phyloP scores from a whole-genome alignment of 2,329 filamentous ascomycete species.

The Metarhizium sp. region DNA sequence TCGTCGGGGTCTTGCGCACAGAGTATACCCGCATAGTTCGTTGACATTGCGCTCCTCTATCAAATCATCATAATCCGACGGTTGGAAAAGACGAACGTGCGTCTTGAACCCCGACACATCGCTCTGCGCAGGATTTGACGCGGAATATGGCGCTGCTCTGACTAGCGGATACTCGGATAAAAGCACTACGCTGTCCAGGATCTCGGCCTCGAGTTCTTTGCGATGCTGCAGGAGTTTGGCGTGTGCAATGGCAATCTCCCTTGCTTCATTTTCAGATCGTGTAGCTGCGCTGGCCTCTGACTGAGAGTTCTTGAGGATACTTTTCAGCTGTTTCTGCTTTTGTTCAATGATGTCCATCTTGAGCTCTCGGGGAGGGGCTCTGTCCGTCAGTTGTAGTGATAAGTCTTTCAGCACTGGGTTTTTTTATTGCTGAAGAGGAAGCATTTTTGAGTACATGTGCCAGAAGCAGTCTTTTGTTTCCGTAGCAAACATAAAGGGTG shows the following conservation, averaged over 20 bases:
- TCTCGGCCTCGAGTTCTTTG: slow-evolving; percentile 66
- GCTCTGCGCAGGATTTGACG: slow-evolving; percentile 41
- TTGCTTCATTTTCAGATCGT: slow-evolving; percentile 28
- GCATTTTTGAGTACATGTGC: not conserved
- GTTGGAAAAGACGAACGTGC: slow-evolving; percentile 66
- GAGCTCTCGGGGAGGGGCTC: not conserved
- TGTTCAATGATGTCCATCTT: slow-evolving; percentile 16
- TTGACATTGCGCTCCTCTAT: slow-evolving; percentile 84
- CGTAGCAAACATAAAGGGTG: too few relatives aligned
- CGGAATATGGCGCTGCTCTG: slow-evolving; percentile 20
- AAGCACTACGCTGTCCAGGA: slow-evolving; percentile 61
- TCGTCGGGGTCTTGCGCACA: slow-evolving; percentile 61
- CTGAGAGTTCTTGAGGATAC: slow-evolving; percentile 48
- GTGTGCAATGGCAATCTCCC: slow-evolving; percentile 68
- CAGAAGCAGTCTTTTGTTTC: not conserved
- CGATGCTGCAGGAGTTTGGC: slow-evolving; percentile 74
- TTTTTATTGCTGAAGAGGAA: not conserved
- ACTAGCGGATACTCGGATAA: slow-evolving; percentile 52
- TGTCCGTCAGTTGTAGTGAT: not conserved
- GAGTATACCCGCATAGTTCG: slow-evolving; percentile 69
- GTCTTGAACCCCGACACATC: slow-evolving; percentile 59
- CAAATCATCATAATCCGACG: slow-evolving; percentile 80
- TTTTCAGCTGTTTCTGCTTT: slow-evolving; percentile 32
- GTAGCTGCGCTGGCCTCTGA: slow-evolving; percentile 13
- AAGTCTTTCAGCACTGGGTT: not conserved